Conservation (phyloP, 1,284 basidiomycete species). For the Meripilus lineatus region DNA sequence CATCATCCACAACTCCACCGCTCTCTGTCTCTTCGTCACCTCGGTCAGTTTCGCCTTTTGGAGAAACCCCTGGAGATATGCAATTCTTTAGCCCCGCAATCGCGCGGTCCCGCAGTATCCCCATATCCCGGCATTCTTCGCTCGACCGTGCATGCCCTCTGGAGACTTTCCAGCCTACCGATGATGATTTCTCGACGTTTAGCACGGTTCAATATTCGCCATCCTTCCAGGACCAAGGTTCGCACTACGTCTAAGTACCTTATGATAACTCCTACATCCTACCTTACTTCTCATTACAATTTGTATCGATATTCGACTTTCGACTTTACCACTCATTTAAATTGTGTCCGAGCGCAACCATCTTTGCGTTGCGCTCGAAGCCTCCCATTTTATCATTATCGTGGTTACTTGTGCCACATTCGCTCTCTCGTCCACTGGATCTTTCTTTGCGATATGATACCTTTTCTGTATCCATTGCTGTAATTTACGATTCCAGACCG, state of each 20-base stretch:
- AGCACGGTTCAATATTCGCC: neutral
- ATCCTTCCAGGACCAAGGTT: neutral
- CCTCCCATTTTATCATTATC: neutral
- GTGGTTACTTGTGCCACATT: neutral
- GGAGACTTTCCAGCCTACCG: too few species aligned
- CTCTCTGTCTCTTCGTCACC: neutral
- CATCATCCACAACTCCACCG: neutral
- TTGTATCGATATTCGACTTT: too few species aligned
- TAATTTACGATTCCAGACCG: conserved; percentile 1
- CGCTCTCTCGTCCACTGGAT: neutral
- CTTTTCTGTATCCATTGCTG: neutral
- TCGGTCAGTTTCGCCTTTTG: conserved; percentile 1
- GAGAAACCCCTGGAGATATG: neutral
- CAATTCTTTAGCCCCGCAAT: neutral
- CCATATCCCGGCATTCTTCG: too few species aligned
- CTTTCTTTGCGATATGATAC: conserved; percentile 1
- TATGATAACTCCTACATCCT: neutral
- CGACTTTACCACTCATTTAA: too few species aligned
- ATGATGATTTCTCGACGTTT: neutral
- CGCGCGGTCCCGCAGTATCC: too few species aligned
- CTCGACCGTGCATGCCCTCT: too few species aligned
- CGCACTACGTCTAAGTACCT: neutral
- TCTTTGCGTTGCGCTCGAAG: too few species aligned
- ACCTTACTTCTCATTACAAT: too few species aligned
- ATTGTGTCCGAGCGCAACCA: too few species aligned